Base-by-base conservation (phyloP, 2,329 filamentous ascomycete species). In the Atkinsonella texensis region DNA sequence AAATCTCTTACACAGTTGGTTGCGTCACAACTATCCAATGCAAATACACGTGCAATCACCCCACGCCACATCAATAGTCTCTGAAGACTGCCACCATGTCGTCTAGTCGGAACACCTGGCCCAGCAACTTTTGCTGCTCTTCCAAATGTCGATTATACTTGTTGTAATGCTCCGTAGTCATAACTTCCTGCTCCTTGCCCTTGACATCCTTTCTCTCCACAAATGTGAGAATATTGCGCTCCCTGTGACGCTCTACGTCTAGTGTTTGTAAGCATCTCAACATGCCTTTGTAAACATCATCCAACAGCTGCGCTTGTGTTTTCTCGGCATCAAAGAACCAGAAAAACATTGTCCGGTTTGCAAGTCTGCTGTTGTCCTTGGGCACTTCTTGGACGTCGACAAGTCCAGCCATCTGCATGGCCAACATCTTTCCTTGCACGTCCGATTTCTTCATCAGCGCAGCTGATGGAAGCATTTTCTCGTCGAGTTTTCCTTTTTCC, bases 341-440 rank as follows among this genome's bases (percentile, higher is more conserved):
- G 52, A 97, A 80, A 65, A 90, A 97, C 23, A 95, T 78, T 0
- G 89, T 95, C 49, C 89, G 82, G 55, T 84, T 87, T 0, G 90
- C 87, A 59, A 86, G 80, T 35, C 89, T 84, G 55, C 83, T 84
- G 57, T 85, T 85, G 61, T 97, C 91, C 57, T 87, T 87, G 0
- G 93, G 93, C 0, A 98, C 85, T 70, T 98, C 93, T 66, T 98
- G 93, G 6, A 95, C 81, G 58, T 97, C 89, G 12, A 95, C 81
- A 54, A 93, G 84, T 2, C 93, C 91, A 17, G 83, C 82, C 65
- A 89, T 83, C 59, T 95, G 87, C 77, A 98, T 87, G 55, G 84
- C 81, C 13, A 87, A 84, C 68, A 97, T 84, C 55, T 89, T 85
- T 53, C 84, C 82, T 46, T 93, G 87, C 23, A 97, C 81, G 50